Evolutionary conservation across 441 rosid genomes (phyloP), one percentile per base, ranked within the genome.

Genomic region (Pelargonium fulgidum): DNA sequence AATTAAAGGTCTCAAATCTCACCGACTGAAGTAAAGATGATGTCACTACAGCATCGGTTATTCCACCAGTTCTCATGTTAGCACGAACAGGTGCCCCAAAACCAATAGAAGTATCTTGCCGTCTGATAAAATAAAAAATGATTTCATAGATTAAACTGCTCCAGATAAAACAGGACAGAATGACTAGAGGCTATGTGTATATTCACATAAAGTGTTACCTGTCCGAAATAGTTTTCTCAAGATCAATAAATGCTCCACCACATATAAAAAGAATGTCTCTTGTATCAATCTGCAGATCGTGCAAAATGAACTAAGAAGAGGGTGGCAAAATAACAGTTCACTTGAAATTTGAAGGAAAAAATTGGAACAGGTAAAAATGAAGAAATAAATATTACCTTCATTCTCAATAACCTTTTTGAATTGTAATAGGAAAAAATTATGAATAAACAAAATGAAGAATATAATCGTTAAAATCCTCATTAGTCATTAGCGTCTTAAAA

Each of bases 81-180:
- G 96, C 96, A 72, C 96, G 97, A 39, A 93, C 90, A 76, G 96
- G 96, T 76, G 96, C 97, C 78, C 98, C 96, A 79, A 93, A 93
- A 70, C 98, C 98, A 72, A 93, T 93, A 47, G 97, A 93, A 63
- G 96, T 84, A 79, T 88, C 97, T 81, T 91, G 96, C 33, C 91
- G 88, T 81, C 98, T 93, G 80, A 42, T 12, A 70, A 78, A 75
- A 70, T 76, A n/a, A 56, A 73, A 19, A 68, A 74, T 24, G 65
- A 7, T 75, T 65, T 54, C 41, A 63, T 24, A 68, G 48, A 62
- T 64, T 56, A 70, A 73, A 73, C 66, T 22, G 48, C 54, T 78
- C 45, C 56, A 41, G 44, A 78, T 47, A 65, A 75, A 4, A 66
- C 44, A 47, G 29, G 44, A 9, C 39, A 36, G 42, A 67, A 74